Conservation (phyloP, 345 rosid species). For the Hirschfeldia incana region DNA sequence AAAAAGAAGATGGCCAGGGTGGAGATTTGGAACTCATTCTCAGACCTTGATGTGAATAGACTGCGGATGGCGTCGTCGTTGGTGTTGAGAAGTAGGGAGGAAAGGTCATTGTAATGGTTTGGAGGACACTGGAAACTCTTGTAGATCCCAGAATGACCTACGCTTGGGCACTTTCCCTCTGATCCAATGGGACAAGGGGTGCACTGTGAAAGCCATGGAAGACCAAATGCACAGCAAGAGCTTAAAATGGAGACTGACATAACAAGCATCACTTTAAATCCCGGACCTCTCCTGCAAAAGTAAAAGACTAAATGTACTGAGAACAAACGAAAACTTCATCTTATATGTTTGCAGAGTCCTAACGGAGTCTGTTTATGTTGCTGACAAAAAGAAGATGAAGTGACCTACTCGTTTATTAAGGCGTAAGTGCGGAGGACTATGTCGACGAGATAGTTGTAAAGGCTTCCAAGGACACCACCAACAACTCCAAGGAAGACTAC, state of each 20-base stretch:
- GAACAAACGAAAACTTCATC: too few relatives aligned
- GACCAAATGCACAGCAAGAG: not conserved
- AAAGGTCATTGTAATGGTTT: not conserved
- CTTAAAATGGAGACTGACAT: not conserved
- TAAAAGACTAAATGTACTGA: too few relatives aligned
- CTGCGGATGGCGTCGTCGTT: not conserved
- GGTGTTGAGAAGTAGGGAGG: not conserved
- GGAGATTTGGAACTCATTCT: slow-evolving; percentile 61
- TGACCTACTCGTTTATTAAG: not conserved
- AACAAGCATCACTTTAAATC: not conserved
- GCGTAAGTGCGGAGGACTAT: slow-evolving; percentile 44
- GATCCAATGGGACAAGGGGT: not conserved
- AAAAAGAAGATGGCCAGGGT: slow-evolving; percentile 69
- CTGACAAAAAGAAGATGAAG: too few relatives aligned
- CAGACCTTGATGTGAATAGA: not conserved
- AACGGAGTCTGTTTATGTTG: too few relatives aligned
- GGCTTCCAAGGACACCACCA: slow-evolving; percentile 84
- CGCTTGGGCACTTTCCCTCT: not conserved
- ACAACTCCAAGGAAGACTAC: slow-evolving; percentile 70
- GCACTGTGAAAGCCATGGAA: not conserved
- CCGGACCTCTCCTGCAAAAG: not conserved
- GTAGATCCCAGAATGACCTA: not conserved
- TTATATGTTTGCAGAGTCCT: too few relatives aligned
- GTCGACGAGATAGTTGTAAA: slow-evolving; percentile 76
- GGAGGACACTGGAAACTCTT: not conserved